Percentiles rank a stretch among this genome's conserved stretches.
Conservation (phyloP, 2,329 filamentous ascomycete genomes). For the Fusarium graminum region DNA sequence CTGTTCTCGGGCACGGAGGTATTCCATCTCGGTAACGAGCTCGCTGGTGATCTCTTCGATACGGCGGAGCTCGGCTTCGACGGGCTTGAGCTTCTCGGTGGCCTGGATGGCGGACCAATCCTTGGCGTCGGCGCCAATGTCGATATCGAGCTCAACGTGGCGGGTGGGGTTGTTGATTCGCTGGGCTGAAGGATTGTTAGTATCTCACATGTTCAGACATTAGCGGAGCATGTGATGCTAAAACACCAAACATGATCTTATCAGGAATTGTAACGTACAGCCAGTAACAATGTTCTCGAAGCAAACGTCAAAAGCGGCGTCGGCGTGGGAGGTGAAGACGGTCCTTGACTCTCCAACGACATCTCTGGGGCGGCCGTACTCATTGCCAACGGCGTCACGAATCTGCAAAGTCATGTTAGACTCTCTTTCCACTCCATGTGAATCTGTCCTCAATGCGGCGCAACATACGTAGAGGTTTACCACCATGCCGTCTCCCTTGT, state of each 20-base stretch:
- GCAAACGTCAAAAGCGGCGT: slow-evolving; percentile 96
- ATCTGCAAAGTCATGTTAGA: slow-evolving; percentile 70
- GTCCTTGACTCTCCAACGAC: slow-evolving; percentile 92
- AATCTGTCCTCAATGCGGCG: slow-evolving; percentile 9
- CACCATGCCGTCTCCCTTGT: slow-evolving; percentile 89
- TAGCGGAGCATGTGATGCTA: slow-evolving; percentile 23
- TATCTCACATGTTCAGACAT: not conserved
- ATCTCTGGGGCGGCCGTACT: slow-evolving; percentile 92
- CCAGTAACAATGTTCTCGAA: slow-evolving; percentile 86
- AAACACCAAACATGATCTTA: slow-evolving; percentile 4
- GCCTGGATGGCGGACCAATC: slow-evolving; percentile 98
- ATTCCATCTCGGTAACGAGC: slow-evolving; percentile 95
- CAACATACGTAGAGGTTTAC: slow-evolving; percentile 89
- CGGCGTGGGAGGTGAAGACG: slow-evolving; percentile 92
- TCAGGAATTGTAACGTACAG: slow-evolving; percentile 65
- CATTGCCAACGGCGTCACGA: slow-evolving; percentile 93
- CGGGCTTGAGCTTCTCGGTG: slow-evolving; percentile 96
- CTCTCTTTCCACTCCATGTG: slow-evolving; percentile 8
- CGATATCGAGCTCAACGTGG: slow-evolving; percentile 90
- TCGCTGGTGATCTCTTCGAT: slow-evolving; percentile 92
- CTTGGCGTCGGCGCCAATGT: slow-evolving; percentile 96
- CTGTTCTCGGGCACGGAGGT: slow-evolving; percentile 89
- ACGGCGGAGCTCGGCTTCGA: slow-evolving; percentile 92
- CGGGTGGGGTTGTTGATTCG: slow-evolving; percentile 65
- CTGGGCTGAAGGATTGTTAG: slow-evolving; percentile 42